Evolutionary conservation across 2,329 filamentous ascomycete genomes (phyloP).

Genomic region (Botrytis sinoallii): DNA sequence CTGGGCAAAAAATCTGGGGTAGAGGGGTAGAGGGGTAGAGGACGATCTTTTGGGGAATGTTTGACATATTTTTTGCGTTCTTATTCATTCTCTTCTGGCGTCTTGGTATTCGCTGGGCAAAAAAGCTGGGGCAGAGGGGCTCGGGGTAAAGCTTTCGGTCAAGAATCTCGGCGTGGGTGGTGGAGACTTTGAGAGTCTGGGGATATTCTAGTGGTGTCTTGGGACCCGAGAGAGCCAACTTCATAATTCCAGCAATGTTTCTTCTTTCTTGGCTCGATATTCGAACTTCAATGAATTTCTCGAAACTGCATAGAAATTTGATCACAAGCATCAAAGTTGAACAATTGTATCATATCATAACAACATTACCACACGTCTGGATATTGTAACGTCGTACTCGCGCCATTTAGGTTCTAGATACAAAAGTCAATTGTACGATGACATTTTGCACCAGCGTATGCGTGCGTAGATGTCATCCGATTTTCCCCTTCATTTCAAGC

Average conservation of each 20-base stretch:
- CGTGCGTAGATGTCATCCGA: background rate
- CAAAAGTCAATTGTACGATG: background rate
- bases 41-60: background rate
- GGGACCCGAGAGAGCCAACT: background rate
- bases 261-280: background rate
- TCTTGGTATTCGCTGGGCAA: background rate
- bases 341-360: background rate
- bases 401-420: background rate
- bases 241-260: background rate
- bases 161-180: background rate
- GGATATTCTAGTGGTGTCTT: background rate
- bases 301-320: background rate
- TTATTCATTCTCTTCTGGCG: background rate
- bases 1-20: background rate
- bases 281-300: background rate
- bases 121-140: constrained; percentile 9
- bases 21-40: constrained; percentile 8
- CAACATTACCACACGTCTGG: background rate
- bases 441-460: background rate
- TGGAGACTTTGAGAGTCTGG: background rate
- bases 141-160: background rate
- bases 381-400: background rate
- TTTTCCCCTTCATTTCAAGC: constrained; percentile 10
- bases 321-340: background rate
- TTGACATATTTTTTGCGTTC: background rate